Evolutionary conservation across 257 asterid genomes (phyloP).

Genomic region (Solanum etuberosum): DNA sequence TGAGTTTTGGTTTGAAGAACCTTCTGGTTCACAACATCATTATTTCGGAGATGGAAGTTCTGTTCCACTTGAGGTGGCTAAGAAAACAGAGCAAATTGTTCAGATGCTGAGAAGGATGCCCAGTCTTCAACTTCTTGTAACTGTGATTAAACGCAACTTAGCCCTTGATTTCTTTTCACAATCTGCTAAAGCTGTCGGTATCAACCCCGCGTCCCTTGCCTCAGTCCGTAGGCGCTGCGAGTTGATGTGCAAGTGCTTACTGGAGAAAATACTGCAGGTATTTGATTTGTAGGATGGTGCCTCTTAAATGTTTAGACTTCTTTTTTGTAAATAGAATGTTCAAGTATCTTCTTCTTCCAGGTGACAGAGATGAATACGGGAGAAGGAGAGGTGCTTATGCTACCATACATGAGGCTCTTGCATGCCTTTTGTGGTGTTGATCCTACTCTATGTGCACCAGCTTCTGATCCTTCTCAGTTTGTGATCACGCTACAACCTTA

Average conservation of each 20-base stretch:
- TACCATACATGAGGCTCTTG: conserved; percentile 79
- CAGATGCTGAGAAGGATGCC: conserved; percentile 80
- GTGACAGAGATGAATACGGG: conserved; percentile 63
- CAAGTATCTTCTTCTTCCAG: conserved; percentile 29
- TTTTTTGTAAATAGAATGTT: neutral
- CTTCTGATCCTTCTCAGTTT: conserved; percentile 96
- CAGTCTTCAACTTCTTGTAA: conserved; percentile 66
- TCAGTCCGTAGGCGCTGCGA: conserved; percentile 96
- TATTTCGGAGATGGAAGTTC: conserved; percentile 77
- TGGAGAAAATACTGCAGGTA: conserved; percentile 93
- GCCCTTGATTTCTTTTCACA: conserved; percentile 96
- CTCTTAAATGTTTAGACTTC: neutral
- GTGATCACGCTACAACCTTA: conserved; percentile 90
- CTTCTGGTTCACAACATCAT: conserved; percentile 47
- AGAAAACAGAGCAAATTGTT: conserved; percentile 91
- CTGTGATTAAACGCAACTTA: conserved; percentile 70
- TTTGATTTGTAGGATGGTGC: conserved; percentile 11
- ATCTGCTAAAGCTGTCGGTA: conserved; percentile 91
- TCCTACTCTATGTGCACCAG: conserved; percentile 84
- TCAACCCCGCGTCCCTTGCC: conserved; percentile 83
- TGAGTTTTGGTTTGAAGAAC: conserved; percentile 99
- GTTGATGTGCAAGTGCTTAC: conserved; percentile 91
- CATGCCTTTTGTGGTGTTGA: conserved; percentile 93
- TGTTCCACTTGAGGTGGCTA: conserved; percentile 83
- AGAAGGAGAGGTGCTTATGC: conserved; percentile 78